Base-by-base conservation (phyloP, 2,329 filamentous ascomycete species). In the Trematosphaeria pertusa region DNA sequence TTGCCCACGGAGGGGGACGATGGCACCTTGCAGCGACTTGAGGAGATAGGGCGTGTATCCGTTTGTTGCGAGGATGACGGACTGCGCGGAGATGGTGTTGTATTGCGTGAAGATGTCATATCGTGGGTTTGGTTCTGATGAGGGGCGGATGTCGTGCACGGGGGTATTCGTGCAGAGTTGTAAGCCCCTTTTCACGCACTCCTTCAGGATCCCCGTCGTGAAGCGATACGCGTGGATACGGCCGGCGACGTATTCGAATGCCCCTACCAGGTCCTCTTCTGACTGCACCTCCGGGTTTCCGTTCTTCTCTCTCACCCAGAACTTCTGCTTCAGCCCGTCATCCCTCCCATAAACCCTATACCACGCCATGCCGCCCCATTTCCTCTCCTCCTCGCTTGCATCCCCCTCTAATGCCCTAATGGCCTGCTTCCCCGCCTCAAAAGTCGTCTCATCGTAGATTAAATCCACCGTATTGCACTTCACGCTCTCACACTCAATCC, bases 401-500 rank as follows among this genome's bases (percentile, higher is more conserved):
- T 67, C 64, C 0, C 26, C 44, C 18, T 46, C 47, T 18, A 72
- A 34, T 8, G 50, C 43, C 10, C 61, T 39, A 28, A 71, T 65
- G 0, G 66, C 60, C 11, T 31, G 14, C 33, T 62, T 64, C 0
- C 69, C 70, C 3, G 35, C 5, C 24, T 65, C 55, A 40, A 69
- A 73, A 0, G 64, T 62, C 10, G 38, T 34, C 10, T 48, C 15
- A 38, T 84, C 80, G 59, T 84, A 85, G 22, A 85, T 71, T 2
- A 85, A 69, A 61, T 87, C 83, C 2, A 84, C 75, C 0, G 84
- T 86, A 18, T 76, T 71, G 54, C 81, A 79, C 8, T 75, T 61
- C 28, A 69, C 59, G 38, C 75, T 78, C 56, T 85, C 83, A 17
- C 67, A 71, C 2, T 62, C 54, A 5, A 67, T 59, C 77, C 9